Conservation (phyloP, 2,329 filamentous ascomycete species). For the Colletotrichum plurivorum region DNA sequence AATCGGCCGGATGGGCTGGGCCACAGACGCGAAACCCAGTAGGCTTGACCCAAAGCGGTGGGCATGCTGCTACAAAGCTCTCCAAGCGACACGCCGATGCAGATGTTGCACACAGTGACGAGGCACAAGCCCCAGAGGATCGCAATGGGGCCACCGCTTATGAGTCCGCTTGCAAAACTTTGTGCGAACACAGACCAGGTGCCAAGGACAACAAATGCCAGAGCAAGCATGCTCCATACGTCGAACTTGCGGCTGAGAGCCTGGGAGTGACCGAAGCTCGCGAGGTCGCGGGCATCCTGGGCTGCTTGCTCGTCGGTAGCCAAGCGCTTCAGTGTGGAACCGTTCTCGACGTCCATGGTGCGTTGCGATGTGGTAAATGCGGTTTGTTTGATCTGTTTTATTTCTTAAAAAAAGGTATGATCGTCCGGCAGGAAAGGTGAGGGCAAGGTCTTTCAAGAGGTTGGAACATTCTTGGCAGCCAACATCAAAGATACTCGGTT, state of each 20-base stretch:
- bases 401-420: too few species aligned
- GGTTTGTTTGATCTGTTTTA: too few species aligned
- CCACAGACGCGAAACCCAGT: slow-evolving; percentile 65
- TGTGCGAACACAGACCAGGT: slow-evolving; percentile 72
- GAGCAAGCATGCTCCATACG: slow-evolving; percentile 69
- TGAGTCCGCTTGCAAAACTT: slow-evolving; percentile 58
- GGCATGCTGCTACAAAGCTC: slow-evolving; percentile 72
- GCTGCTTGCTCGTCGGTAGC: slow-evolving; percentile 19
- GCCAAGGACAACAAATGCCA: slow-evolving; percentile 70
- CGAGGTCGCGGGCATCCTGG: slow-evolving; percentile 56
- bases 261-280: slow-evolving; percentile 57
- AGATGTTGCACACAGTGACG: slow-evolving; percentile 66
- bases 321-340: slow-evolving; percentile 2
- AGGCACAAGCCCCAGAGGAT: slow-evolving; percentile 69
- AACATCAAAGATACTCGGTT: too few species aligned
- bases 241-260: slow-evolving; percentile 62
- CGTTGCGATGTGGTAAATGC: too few species aligned
- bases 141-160: slow-evolving; percentile 65
- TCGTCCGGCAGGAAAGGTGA: too few species aligned
- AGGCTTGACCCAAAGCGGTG: slow-evolving; percentile 71
- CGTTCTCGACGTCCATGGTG: too few species aligned
- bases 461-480: too few species aligned
- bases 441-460: too few species aligned
- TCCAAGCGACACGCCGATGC: slow-evolving; percentile 68
- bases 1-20: slow-evolving; percentile 60